These are phyloP conservation scores for Hagleromyces aurorensis DNA, from an alignment of 805 yeast species.

Conservation along the genomic window DNA sequence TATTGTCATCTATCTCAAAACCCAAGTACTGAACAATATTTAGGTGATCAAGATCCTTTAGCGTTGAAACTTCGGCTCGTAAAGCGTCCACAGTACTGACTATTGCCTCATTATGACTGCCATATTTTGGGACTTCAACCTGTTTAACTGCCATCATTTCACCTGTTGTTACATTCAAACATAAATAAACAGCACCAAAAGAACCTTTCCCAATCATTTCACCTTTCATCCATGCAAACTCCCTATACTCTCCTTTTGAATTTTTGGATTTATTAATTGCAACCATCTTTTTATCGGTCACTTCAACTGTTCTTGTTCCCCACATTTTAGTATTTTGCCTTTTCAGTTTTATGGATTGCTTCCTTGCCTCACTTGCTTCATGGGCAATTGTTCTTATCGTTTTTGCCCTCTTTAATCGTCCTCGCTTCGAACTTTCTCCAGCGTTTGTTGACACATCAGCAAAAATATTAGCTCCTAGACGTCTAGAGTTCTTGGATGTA, in stretches of 20 bases:
- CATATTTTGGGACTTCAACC: constrained; percentile 55
- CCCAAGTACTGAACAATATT: constrained; percentile 96
- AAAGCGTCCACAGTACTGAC: constrained; percentile 71
- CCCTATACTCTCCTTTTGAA: constrained; percentile 61
- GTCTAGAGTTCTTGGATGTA: no score
- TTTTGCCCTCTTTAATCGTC: constrained; percentile 60
- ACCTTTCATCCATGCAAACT: constrained; percentile 97
- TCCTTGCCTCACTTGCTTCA: constrained; percentile 70
- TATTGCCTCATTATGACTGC: constrained; percentile 36
- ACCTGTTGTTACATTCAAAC: constrained; percentile 90
- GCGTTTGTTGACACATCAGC: no score
- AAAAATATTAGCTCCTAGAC: no score
- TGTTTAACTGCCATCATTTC: constrained; percentile 99
- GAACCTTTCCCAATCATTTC: constrained; percentile 95
- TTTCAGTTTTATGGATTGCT: constrained; percentile 37
- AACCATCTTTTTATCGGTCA: constrained; percentile 64
- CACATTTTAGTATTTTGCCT: constrained; percentile 90
- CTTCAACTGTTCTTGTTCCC: constrained; percentile 92
- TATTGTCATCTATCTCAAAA: constrained; percentile 65
- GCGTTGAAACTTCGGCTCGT: constrained; percentile 82
- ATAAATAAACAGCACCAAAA: constrained; percentile 88
- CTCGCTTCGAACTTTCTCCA: no score
- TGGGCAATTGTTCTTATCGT: constrained; percentile 89
- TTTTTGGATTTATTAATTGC: constrained; percentile 59
- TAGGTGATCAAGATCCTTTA: constrained; percentile 88